These are phyloP conservation scores for Fusarium beomiforme DNA, from an alignment of 2,329 filamentous ascomycete species.

Conservation along the genomic window DNA sequence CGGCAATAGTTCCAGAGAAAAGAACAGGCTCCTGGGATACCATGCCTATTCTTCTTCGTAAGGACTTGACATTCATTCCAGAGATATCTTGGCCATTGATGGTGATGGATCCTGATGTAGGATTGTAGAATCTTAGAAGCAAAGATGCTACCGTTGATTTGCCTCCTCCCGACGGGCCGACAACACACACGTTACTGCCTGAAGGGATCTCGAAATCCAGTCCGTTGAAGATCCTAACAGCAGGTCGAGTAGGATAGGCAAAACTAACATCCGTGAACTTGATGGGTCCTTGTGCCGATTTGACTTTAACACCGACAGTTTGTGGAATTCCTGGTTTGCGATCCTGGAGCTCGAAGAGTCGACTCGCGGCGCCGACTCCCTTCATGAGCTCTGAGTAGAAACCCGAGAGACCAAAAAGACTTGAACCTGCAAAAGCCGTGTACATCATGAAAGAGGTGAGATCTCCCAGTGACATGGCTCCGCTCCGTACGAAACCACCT, in stretches of 20 bases:
- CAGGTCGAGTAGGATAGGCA: slow-evolving; percentile 92
- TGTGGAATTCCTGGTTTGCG: slow-evolving; percentile 86
- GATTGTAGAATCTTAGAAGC: slow-evolving; percentile 89
- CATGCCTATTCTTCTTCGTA: slow-evolving; percentile 91
- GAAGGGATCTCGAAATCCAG: slow-evolving; percentile 91
- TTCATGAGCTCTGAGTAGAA: slow-evolving; percentile 99
- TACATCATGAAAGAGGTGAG: slow-evolving; percentile 99
- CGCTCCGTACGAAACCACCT: slow-evolving; percentile 87
- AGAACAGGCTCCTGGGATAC: slow-evolving; percentile 96
- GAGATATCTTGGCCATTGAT: slow-evolving; percentile 88
- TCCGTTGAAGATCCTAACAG: slow-evolving; percentile 89
- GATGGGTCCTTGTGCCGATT: slow-evolving; percentile 87
- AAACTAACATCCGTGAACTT: slow-evolving; percentile 88
- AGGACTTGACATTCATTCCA: slow-evolving; percentile 90
- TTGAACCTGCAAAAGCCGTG: slow-evolving; percentile 85
- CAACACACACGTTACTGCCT: slow-evolving; percentile 94
- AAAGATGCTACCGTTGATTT: slow-evolving; percentile 97
- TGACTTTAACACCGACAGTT: slow-evolving; percentile 82
- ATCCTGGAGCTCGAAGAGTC: slow-evolving; percentile 95
- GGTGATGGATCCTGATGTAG: slow-evolving; percentile 78
- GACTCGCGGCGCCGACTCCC: slow-evolving; percentile 94
- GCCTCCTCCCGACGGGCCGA: slow-evolving; percentile 93
- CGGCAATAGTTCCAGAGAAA: slow-evolving; percentile 84
- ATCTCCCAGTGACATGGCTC: slow-evolving; percentile 89
- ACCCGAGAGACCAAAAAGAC: slow-evolving; percentile 90